phyloP scores from a whole-genome alignment of 1,284 basidiomycete species.

The Ustilago tritici region DNA sequence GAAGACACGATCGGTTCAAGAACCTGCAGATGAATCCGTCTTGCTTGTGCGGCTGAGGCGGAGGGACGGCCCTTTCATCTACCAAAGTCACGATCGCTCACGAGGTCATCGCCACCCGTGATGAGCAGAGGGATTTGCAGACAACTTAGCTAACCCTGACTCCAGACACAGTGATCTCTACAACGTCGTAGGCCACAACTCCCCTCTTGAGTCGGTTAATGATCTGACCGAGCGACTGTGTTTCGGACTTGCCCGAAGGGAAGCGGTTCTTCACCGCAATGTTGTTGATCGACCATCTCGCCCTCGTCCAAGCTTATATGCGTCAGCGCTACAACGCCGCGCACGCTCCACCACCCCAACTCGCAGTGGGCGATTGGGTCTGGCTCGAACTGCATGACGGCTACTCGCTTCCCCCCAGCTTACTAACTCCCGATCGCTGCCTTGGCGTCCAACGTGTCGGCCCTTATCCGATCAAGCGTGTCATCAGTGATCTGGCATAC shows the following conservation, averaged over 20 bases:
- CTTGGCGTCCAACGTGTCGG: too few relatives aligned
- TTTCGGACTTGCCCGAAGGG: background rate
- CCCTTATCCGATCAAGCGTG: too few relatives aligned
- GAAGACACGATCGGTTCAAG: background rate
- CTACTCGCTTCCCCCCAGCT: too few relatives aligned
- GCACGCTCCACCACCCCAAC: too few relatives aligned
- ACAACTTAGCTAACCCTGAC: background rate
- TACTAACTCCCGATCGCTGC: too few relatives aligned
- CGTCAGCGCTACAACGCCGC: too few relatives aligned
- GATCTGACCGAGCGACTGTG: background rate
- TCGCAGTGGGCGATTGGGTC: too few relatives aligned
- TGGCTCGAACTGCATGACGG: too few relatives aligned
- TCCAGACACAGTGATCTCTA: background rate
- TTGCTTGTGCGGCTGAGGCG: background rate
- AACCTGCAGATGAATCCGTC: background rate
- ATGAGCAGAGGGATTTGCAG: background rate
- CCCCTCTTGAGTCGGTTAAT: conserved; percentile 1
- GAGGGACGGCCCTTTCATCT: background rate
- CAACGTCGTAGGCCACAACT: background rate
- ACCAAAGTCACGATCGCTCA: background rate
- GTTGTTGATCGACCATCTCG: background rate
- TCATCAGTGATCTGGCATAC: too few relatives aligned
- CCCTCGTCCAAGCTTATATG: too few relatives aligned
- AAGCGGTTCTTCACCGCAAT: background rate
- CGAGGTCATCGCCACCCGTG: background rate